Percentiles rank a stretch among this genome's conserved stretches.
These are phyloP conservation scores for Cyclospora cayetanensis DNA, from an alignment of 169 alveolate species.

Conservation along the genomic window DNA sequence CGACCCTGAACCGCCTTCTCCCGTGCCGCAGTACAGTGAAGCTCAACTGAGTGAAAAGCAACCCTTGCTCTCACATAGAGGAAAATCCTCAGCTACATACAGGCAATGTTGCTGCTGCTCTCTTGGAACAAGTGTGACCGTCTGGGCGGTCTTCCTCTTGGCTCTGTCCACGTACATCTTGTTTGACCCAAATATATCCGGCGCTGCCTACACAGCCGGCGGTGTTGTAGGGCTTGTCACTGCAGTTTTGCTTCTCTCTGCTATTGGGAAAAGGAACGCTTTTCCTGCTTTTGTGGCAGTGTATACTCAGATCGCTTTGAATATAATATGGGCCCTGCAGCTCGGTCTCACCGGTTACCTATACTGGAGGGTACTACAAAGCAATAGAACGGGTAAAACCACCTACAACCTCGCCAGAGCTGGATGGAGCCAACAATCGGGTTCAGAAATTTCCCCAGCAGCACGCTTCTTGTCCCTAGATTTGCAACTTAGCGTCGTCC, in stretches of 20 bases:
- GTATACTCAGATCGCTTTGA: conserved; percentile 61
- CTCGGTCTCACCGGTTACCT: conserved; percentile 43
- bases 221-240: conserved; percentile 66
- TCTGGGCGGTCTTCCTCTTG: conserved; percentile 70
- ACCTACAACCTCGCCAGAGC: conserved; percentile 49
- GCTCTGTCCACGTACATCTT: conserved; percentile 50
- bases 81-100: conserved; percentile 30
- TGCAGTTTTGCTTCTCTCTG: conserved; percentile 62
- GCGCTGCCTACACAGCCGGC: conserved; percentile 71
- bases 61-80: background rate
- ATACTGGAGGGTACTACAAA: conserved; percentile 34
- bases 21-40: background rate
- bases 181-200: conserved; percentile 58
- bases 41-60: conserved; percentile 5
- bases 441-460: background rate
- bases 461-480: conserved; percentile 39
- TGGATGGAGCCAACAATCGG: conserved; percentile 46
- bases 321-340: conserved; percentile 58
- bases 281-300: conserved; percentile 68
- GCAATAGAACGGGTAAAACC: background rate
- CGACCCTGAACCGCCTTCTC: conserved; percentile 10
- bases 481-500: conserved; percentile 47
- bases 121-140: conserved; percentile 66
- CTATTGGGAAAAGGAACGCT: conserved; percentile 62
- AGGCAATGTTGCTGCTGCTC: conserved; percentile 70